Base-by-base conservation (phyloP, 2,329 filamentous ascomycete species). In the Epichloe festucae region DNA sequence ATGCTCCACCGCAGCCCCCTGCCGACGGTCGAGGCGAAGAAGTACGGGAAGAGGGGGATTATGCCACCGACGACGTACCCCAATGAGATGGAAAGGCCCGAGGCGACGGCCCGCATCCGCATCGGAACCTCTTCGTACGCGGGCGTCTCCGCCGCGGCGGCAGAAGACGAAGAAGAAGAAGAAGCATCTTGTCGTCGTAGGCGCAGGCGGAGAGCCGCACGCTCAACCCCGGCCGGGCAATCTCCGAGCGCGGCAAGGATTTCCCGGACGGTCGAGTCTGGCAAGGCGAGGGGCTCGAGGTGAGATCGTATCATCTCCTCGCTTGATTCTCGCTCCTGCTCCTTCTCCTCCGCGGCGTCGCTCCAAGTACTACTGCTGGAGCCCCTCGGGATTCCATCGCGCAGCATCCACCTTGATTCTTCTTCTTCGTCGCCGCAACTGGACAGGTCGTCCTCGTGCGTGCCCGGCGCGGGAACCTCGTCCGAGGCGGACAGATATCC, bases 61-160 rank as follows among this genome's bases (percentile, higher is more conserved):
- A 81, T 70, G 0, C 81, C 81, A 4, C 81, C 81, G 2, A 82
- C 63, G 38, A 83, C 72, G 58, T 85, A 85, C 0, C 81, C 79
- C 2, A 77, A 58, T 0, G 80, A 76, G 41, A 85, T 78, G 0
- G 77, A 82, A 10, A 81, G 56, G 2, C 79, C 81, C 0, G 74
- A 78, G 11, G 74, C 61, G 38, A 68, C 62, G 0, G 76, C 73
- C 27, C 65, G 64, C 8, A 7, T 27, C 27, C 65, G 64, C 8
- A 62, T 54, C 50, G 46, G 53, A 31, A 54, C 52, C 14, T 57
- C 42, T 3, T 3, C 5, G 14, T 52, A 61, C 61, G 44, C 60
- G 59, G 40, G 23, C n/a, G 23, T 12, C 12, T 47, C 31, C 8
- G 23, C 35, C 27, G 34, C 35, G 34, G 36, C 35, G 38, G 34